Evolutionary conservation across 768 basidiomycete species (phyloP).

Genomic region (Lyophyllum decastes): DNA sequence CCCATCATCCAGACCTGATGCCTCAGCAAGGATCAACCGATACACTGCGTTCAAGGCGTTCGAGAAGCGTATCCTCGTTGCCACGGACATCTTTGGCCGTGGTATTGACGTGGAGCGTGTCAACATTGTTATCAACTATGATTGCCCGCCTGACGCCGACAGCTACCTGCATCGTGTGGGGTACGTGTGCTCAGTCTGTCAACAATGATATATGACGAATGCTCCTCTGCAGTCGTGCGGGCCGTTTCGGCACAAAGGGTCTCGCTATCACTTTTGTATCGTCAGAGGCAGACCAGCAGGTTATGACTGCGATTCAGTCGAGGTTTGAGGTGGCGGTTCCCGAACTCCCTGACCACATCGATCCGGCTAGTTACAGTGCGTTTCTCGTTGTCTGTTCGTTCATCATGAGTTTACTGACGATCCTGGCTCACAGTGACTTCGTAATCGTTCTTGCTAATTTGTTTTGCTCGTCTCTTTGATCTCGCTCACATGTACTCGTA

Average conservation of each 20-base stretch:
- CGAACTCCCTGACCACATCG: constrained; percentile 91
- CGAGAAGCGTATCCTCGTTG: constrained; percentile 98
- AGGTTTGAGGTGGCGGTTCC: constrained; percentile 97
- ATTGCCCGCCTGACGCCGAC: constrained; percentile 95
- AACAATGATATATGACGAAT: not conserved
- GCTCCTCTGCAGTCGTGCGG: constrained; percentile 76
- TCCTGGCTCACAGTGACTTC: constrained; percentile 23
- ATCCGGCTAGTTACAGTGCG: constrained; percentile 94
- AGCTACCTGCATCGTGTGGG: constrained; percentile 98
- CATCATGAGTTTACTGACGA: not conserved
- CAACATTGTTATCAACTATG: constrained; percentile 99
- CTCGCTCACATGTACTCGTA: constrained; percentile 14
- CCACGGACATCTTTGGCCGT: constrained; percentile 98
- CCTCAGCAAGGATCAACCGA: constrained; percentile 71
- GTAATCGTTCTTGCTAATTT: constrained; percentile 13
- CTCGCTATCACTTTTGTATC: constrained; percentile 97
- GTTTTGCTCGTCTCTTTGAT: constrained; percentile 6
- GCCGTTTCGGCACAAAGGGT: constrained; percentile 99
- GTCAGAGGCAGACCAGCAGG: constrained; percentile 89
- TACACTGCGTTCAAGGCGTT: constrained; percentile 99
- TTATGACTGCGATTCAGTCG: constrained; percentile 93
- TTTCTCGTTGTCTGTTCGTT: constrained; percentile 20
- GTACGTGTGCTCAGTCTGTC: constrained; percentile 43
- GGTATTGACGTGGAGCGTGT: constrained; percentile 99
- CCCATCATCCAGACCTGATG: constrained; percentile 6